A percentile compares a stretch with the other conserved stretches of the same genome.
Conservation (phyloP, 2,329 filamentous ascomycete species). For the Hymenoscyphus scutula region DNA sequence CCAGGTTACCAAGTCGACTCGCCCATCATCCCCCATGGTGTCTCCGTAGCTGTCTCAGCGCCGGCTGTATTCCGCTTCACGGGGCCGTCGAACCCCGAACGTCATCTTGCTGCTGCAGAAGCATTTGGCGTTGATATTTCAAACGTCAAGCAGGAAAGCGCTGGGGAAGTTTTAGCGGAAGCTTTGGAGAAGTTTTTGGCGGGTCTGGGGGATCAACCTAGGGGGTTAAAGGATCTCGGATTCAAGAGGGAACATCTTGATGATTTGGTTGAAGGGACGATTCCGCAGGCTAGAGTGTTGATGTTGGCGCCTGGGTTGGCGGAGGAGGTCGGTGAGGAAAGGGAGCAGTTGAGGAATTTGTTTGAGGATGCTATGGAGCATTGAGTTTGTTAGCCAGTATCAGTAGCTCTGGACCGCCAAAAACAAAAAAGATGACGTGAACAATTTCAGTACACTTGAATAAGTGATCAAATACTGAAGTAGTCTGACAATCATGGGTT, state of each 20-base stretch:
- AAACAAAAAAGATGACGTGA: not conserved
- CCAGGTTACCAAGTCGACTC: conserved; percentile 74
- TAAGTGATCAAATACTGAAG: too few species aligned
- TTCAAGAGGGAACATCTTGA: conserved; percentile 77
- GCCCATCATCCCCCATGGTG: conserved; percentile 91
- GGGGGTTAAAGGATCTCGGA: conserved; percentile 78
- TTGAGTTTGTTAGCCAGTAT: not conserved
- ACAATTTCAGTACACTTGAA: too few species aligned
- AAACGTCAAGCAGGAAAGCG: conserved; percentile 83
- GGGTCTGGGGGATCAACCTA: conserved; percentile 84
- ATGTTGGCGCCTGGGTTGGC: conserved; percentile 85
- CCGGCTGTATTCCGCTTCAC: conserved; percentile 95
- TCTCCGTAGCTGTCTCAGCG: conserved; percentile 89
- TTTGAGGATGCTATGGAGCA: conserved; percentile 63
- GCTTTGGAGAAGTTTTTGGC: conserved; percentile 79
- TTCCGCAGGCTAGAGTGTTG: conserved; percentile 86
- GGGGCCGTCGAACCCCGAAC: conserved; percentile 83
- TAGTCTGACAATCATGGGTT: too few species aligned
- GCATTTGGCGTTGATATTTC: conserved; percentile 86
- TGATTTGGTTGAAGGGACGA: conserved; percentile 84
- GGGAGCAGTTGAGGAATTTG: conserved; percentile 65
- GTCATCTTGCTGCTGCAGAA: conserved; percentile 86
- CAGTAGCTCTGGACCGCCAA: too few species aligned
- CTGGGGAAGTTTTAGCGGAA: conserved; percentile 83
- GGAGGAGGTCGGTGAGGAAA: conserved; percentile 66